These are phyloP conservation scores for sunflower (Helianthus annuus) DNA, from an alignment of 129 eudicot genomes.

Conservation along the genomic window HanXRQr2.0-SUNRISE NC_035434.2:136291553-136292052, in stretches of 20 bases:
- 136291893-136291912: conserved; percentile 62
- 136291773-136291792: conserved; percentile 98
- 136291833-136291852: no score
- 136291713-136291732: no score
- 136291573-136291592: no score
- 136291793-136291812: conserved; percentile 69
- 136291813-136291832: conserved; percentile 88
- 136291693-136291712: no score
- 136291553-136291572: no score
- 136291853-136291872: neutral
- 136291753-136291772: conserved; percentile 61
- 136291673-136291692: no score
- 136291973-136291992: neutral
- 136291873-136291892: neutral
- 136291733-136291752: conserved; percentile 17
- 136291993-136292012: conserved; percentile 8
- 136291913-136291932: conserved; percentile 89
- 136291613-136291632: no score
- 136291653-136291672: no score
- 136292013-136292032: neutral
- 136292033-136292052: neutral
- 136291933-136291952: conserved; percentile 83
- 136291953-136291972: conserved; percentile 88
- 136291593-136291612: no score
- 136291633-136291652: no score